Conservation (phyloP, 257 asterid genomes). For the Rauvolfia tetraphylla region DNA sequence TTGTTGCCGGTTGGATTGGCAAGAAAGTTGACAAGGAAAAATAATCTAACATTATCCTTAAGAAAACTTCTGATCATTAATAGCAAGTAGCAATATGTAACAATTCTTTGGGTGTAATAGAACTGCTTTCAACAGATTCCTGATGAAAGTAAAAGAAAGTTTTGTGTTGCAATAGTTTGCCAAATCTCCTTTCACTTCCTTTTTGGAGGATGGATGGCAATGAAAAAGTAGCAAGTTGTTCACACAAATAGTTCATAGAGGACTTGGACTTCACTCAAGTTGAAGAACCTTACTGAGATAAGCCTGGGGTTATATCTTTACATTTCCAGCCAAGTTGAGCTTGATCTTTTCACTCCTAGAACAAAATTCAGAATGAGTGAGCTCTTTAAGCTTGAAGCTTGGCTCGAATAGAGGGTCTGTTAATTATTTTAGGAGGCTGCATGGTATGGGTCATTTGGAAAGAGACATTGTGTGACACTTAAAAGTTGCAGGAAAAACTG, state of each 20-base stretch:
- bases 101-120: not conserved
- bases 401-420: not conserved
- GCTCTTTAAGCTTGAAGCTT: no score
- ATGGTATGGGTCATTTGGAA: not conserved
- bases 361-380: no score
- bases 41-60: conserved; percentile 16
- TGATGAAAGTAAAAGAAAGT: not conserved
- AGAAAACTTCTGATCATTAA: not conserved
- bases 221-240: not conserved
- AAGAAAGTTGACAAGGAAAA: conserved; percentile 69
- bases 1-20: conserved; percentile 91
- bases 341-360: not conserved
- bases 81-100: not conserved
- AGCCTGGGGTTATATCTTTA: no score
- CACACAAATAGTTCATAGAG: no score
- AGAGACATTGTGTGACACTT: not conserved
- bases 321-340: not conserved
- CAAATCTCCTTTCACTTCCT: no score
- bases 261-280: no score
- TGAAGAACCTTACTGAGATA: no score
- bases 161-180: not conserved
- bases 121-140: not conserved
- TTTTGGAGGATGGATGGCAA: not conserved
- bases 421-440: not conserved
- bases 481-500: not conserved